Evolutionary conservation across 345 rosid species (phyloP).

Genomic region (Zanthoxylum bungeanum): DNA sequence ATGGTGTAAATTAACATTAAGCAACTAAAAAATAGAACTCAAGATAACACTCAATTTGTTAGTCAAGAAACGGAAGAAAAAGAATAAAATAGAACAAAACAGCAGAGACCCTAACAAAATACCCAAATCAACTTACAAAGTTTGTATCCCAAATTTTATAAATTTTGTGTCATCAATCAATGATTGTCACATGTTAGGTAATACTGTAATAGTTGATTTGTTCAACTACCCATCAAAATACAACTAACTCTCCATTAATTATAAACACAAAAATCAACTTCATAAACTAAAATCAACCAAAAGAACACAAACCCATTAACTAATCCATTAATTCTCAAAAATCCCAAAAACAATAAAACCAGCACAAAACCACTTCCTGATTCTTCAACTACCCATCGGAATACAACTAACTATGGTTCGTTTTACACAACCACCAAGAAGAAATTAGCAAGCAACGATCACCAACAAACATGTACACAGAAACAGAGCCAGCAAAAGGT

Average conservation of each 20-base stretch:
- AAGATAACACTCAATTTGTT: background rate
- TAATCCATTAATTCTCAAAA: background rate
- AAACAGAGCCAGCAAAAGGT: background rate
- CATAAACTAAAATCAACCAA: background rate
- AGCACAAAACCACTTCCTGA: background rate
- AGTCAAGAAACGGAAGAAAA: background rate
- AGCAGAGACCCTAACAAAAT: background rate
- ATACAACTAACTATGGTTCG: constrained; percentile 24
- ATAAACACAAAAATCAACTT: background rate
- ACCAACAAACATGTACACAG: background rate
- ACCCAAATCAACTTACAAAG: background rate
- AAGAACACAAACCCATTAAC: too few species aligned
- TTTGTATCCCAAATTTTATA: too few species aligned
- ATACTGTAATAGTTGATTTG: too few species aligned
- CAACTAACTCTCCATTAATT: too few species aligned
- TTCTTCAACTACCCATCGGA: constrained; percentile 1
- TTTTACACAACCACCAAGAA: too few species aligned
- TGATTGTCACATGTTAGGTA: too few species aligned
- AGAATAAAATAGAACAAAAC: background rate
- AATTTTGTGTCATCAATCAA: too few species aligned
- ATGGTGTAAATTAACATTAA: background rate
- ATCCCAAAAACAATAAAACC: background rate
- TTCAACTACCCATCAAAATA: too few species aligned
- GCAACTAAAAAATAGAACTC: background rate
- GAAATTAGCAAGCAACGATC: too few species aligned